Evolutionary conservation across 2,329 filamentous ascomycete genomes (phyloP).

Genomic region (Stagonosporopsis chrysanthemi): DNA sequence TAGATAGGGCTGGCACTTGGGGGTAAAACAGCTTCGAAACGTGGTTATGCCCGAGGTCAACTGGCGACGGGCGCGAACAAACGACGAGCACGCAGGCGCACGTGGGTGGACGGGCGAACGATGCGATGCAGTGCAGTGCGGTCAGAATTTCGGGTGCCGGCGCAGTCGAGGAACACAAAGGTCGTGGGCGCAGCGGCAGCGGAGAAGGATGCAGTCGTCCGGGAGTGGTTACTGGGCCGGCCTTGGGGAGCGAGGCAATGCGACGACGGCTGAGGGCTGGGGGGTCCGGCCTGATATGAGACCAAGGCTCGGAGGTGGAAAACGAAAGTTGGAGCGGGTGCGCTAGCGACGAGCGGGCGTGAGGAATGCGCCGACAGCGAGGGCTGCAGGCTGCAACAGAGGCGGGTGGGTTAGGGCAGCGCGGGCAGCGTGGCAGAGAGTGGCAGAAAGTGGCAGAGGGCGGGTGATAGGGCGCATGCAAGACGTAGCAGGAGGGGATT

Average conservation of each 20-base stretch:
- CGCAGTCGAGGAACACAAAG: slow-evolving; percentile 1
- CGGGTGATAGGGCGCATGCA: slow-evolving; percentile 32
- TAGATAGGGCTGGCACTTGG: slow-evolving; percentile 24
- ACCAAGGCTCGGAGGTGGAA: slow-evolving; percentile 20
- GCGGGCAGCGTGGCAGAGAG: slow-evolving; percentile 10
- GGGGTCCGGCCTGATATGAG: slow-evolving; percentile 34
- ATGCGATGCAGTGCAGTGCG: slow-evolving; percentile 31
- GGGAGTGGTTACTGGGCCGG: slow-evolving; percentile 17
- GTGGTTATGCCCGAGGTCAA: slow-evolving; percentile 37
- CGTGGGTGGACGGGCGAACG: slow-evolving; percentile 32
- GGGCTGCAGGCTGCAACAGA: slow-evolving; percentile 18
- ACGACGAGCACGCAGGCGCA: slow-evolving; percentile 12
- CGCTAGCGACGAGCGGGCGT: slow-evolving; percentile 33
- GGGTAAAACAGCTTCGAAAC: slow-evolving; percentile 48
- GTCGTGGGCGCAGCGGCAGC: slow-evolving; percentile 21
- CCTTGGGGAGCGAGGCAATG: slow-evolving; percentile 23
- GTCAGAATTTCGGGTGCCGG: slow-evolving; percentile 25
- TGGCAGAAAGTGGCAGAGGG: slow-evolving; percentile 11
- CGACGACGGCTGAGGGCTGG: slow-evolving; percentile 17
- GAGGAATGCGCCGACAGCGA: slow-evolving; percentile 40
- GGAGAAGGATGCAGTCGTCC: slow-evolving; percentile 26
- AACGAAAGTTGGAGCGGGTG: slow-evolving; percentile 25
- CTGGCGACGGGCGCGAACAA: slow-evolving; percentile 8
- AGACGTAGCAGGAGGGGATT: slow-evolving; percentile 22
- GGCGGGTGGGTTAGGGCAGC: slow-evolving; percentile 16